Conservation (phyloP, 176 grass and related monocot genomes). For the Carex kokanica region DNA sequence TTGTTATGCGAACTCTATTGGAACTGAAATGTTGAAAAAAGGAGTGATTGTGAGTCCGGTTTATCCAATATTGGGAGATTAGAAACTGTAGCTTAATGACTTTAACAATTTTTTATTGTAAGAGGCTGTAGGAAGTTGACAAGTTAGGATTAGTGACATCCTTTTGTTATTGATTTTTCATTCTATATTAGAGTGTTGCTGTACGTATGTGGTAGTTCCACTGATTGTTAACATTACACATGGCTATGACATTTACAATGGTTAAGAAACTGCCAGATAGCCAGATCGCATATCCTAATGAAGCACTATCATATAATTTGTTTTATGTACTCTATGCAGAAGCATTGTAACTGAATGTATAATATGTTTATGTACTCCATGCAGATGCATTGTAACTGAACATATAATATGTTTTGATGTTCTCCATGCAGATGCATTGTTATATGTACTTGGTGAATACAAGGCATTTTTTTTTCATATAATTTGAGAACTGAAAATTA, state of each 20-base stretch:
- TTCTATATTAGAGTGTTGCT: no score
- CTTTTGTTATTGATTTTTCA: no score
- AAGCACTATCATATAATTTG: background rate
- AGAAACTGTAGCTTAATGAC: background rate
- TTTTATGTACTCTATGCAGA: background rate
- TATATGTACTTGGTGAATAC: background rate
- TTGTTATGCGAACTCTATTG: background rate
- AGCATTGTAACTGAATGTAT: background rate
- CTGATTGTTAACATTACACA: background rate
- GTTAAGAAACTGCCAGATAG: background rate
- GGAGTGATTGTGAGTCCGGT: background rate
- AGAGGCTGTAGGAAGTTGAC: background rate
- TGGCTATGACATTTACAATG: background rate
- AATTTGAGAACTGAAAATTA: background rate
- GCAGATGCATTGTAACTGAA: no score
- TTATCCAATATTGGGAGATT: background rate
- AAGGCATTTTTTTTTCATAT: conserved; percentile 2
- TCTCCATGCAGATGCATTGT: no score
- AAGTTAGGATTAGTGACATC: background rate
- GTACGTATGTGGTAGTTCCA: background rate
- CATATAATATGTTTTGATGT: no score
- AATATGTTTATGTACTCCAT: no score
- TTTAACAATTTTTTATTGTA: background rate
- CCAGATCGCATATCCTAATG: background rate
- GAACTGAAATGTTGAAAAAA: background rate